A percentile compares a stretch with the other conserved stretches of the same genome.
Evolutionary conservation across 257 asterid genomes (phyloP).

Genomic region (Lycium barbarum): DNA sequence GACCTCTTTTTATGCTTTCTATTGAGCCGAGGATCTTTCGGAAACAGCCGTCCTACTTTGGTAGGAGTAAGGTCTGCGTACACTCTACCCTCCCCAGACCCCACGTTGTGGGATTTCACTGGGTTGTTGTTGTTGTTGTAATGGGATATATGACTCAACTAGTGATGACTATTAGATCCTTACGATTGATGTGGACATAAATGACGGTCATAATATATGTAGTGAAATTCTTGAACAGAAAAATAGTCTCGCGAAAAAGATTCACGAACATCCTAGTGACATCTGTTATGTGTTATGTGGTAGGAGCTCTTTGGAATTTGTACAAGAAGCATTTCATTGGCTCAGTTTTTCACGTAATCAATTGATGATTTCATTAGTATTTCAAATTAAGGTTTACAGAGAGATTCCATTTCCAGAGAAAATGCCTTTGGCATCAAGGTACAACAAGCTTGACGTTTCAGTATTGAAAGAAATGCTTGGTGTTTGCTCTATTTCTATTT

Average conservation of each 20-base stretch:
- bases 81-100: too few species aligned
- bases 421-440: not conserved
- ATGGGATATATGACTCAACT: too few species aligned
- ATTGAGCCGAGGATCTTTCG: too few species aligned
- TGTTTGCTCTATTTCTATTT: not conserved
- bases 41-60: too few species aligned
- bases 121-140: too few species aligned
- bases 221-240: not conserved
- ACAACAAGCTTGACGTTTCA: not conserved
- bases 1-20: too few species aligned
- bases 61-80: too few species aligned
- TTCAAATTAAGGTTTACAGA: not conserved
- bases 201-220: not conserved
- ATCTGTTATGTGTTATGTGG: not conserved
- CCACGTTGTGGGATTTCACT: too few species aligned
- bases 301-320: not conserved
- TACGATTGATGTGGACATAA: not conserved
- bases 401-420: not conserved
- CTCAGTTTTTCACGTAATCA: not conserved
- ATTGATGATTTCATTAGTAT: not conserved
- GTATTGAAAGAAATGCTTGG: not conserved
- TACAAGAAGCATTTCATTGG: not conserved
- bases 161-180: too few species aligned
- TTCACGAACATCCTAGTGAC: not conserved
- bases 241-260: not conserved